phyloP scores from a whole-genome alignment of 2,329 filamentous ascomycete species.

The Geoglossum cookeanum region DNA sequence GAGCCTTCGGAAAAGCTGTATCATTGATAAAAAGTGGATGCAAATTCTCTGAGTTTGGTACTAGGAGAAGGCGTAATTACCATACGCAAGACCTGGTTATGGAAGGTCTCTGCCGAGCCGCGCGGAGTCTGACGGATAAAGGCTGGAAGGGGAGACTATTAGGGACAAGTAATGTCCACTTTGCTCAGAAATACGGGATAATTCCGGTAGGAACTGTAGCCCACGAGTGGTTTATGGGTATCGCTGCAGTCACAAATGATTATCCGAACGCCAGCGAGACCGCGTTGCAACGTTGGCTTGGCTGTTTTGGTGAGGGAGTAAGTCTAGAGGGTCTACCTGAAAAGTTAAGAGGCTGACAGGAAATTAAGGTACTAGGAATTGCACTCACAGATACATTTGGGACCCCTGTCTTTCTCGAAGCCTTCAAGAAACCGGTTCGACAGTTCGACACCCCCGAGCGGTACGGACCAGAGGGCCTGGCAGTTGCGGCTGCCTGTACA shows the following conservation, averaged over 20 bases:
- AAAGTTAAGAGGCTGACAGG: neutral
- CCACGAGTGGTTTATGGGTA: slow-evolving; percentile 99
- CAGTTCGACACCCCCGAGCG: slow-evolving; percentile 21
- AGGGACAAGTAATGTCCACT: slow-evolving; percentile 90
- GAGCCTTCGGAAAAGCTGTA: slow-evolving; percentile 64
- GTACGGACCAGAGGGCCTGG: slow-evolving; percentile 20
- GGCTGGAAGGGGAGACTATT: slow-evolving; percentile 55
- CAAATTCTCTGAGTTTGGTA: slow-evolving; percentile 85
- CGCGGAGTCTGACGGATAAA: slow-evolving; percentile 45
- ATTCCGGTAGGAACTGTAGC: slow-evolving; percentile 76
- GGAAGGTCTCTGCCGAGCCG: slow-evolving; percentile 62
- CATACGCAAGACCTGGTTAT: slow-evolving; percentile 89
- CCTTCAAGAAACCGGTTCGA: slow-evolving; percentile 54
- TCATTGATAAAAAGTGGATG: slow-evolving; percentile 65
- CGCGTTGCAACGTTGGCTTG: slow-evolving; percentile 73
- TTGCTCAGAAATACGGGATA: slow-evolving; percentile 83
- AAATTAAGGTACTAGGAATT: slow-evolving; percentile 48
- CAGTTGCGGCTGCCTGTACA: slow-evolving; percentile 25
- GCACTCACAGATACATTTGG: slow-evolving; percentile 94
- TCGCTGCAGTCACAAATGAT: slow-evolving; percentile 73
- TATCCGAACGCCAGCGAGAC: slow-evolving; percentile 72
- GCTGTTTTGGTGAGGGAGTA: slow-evolving; percentile 66
- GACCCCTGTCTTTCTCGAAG: slow-evolving; percentile 68
- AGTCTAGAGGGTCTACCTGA: slow-evolving; percentile 9
- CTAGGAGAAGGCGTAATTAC: slow-evolving; percentile 73